phyloP scores from a whole-genome alignment of 129 eudicot genomes.

The Solidago caesia region DNA sequence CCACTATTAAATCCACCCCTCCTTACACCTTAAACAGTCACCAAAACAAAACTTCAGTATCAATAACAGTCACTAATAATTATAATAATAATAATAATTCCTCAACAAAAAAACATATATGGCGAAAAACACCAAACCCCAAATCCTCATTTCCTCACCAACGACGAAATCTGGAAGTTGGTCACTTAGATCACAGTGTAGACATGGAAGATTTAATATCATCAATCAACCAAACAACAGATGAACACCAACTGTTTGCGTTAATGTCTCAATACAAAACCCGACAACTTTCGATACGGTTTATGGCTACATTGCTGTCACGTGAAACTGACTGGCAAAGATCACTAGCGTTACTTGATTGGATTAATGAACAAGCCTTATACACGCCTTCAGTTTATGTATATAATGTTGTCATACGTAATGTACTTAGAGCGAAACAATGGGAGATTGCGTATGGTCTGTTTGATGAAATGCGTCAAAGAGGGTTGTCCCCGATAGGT shows the following conservation, averaged over 20 bases:
- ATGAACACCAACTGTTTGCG: conserved; percentile 64
- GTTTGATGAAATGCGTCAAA: conserved; percentile 93
- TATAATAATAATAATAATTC: neutral
- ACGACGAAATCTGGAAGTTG: conserved; percentile 40
- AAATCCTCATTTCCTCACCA: conserved; percentile 33
- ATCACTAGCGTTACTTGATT: conserved; percentile 83
- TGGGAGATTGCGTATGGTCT: conserved; percentile 81
- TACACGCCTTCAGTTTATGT: conserved; percentile 83
- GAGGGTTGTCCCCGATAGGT: conserved; percentile 75
- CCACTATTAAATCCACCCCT: conserved; percentile 27
- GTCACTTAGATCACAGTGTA: conserved; percentile 55
- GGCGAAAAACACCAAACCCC: conserved; percentile 47
- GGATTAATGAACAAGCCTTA: conserved; percentile 76
- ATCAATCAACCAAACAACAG: conserved; percentile 52
- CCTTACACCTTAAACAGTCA: conserved; percentile 20
- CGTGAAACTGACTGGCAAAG: conserved; percentile 87
- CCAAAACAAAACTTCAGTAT: conserved; percentile 17
- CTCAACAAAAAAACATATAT: conserved; percentile 45
- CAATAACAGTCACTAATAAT: conserved; percentile 21
- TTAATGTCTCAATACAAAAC: conserved; percentile 68
- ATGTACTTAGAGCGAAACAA: conserved; percentile 81
- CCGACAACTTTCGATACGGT: conserved; percentile 62
- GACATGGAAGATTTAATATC: conserved; percentile 70
- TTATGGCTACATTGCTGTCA: conserved; percentile 70
- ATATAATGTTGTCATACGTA: conserved; percentile 80